Conservation (phyloP, 257 asterid species). For the Solanum chilense region DNA sequence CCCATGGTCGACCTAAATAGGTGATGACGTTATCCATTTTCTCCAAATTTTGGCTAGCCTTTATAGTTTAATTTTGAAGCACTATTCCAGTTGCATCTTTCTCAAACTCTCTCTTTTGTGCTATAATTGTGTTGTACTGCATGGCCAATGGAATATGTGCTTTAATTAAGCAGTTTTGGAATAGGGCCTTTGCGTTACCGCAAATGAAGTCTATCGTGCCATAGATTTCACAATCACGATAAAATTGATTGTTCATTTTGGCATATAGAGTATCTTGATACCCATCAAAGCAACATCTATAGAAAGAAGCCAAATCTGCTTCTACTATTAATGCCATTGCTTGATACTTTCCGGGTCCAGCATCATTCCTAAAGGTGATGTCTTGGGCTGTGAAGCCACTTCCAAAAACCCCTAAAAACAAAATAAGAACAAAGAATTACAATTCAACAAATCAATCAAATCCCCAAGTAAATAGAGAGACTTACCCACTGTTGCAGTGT, state of each 20-base stretch:
- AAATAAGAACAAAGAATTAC: not conserved
- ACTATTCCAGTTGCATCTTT: not conserved
- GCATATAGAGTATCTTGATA: conserved; percentile 5
- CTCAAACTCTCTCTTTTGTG: not conserved
- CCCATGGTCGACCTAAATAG: conserved; percentile 12
- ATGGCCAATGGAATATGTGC: not conserved
- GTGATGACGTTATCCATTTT: not conserved
- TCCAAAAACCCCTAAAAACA: not conserved
- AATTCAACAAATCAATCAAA: not conserved
- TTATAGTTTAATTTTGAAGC: not conserved
- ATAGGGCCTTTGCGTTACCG: not conserved
- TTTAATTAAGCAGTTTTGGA: not conserved
- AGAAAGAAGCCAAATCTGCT: not conserved
- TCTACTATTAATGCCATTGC: not conserved
- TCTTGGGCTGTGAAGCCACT: not conserved
- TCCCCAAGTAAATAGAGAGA: not conserved
- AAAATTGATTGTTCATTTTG: not conserved
- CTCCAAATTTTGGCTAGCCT: not conserved
- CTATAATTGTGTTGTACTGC: not conserved
- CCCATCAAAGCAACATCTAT: conserved; percentile 1
- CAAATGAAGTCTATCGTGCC: not conserved
- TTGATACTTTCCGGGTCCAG: not conserved
- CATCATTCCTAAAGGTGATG: conserved; percentile 5
- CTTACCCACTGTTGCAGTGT: not conserved
- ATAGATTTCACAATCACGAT: not conserved